Base-by-base conservation (phyloP, 1,139 yeast genomes). In the Protomyces inouyei region DNA sequence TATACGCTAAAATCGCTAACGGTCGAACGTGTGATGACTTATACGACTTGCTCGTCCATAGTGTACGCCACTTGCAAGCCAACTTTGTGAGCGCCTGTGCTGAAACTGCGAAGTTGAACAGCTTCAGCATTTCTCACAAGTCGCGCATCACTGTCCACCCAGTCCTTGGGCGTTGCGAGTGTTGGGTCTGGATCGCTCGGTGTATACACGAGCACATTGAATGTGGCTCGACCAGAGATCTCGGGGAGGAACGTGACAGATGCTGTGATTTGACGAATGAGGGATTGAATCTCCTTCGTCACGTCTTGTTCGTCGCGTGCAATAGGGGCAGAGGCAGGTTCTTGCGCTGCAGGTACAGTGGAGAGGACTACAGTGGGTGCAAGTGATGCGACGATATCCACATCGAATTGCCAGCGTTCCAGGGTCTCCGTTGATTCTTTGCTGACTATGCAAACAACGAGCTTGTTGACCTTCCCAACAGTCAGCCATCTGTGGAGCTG, bases 181-280 rank as follows among this genome's bases (percentile, higher is more conserved):
- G 83, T 83, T 1, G 86, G 86, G 69, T 87, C 90, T 43, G 48
- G 21, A 18, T 43, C 48, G 12, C 23, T 16, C 3, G 28, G 48
- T 0, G 97, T 88, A 73, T 88, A 87, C 0, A 91, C 97, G 67
- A 91, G 78, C 0, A 92, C 95, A 71, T 88, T 91, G 75, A 92
- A 91, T 0, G 97, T 88, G 71, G 87, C 85, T 32, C 83, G 83
- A 14, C 85, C 83, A 64, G 80, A 79, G 52, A 92, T 76, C 36
- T 87, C 82, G 0, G 98, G 98, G 63, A 92, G 78, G 72, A 90
- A 90, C 0, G 96, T 85, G 1, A 88, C 89, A 61, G 95, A 87
- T 0, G 96, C 90, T 0, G 96, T 90, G 63, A 92, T 88, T 72
- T 92, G 98, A 56, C 97, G 82, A 56, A 92, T 85, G 25, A 92